Evolutionary conservation across 2,329 filamentous ascomycete species (phyloP).

Genomic region (Pezicula neosporulosa): DNA sequence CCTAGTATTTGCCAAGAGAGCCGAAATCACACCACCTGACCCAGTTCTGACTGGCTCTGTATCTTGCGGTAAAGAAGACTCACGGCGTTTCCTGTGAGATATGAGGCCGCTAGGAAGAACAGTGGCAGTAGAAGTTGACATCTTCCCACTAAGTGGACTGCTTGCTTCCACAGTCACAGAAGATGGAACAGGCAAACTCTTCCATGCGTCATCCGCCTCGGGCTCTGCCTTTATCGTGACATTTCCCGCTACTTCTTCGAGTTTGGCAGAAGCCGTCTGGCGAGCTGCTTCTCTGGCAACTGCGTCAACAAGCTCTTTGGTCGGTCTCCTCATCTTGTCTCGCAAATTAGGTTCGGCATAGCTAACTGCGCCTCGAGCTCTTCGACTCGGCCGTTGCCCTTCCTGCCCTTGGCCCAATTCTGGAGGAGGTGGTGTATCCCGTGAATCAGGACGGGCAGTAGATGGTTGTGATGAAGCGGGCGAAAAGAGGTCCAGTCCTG

Average conservation of each 20-base stretch:
- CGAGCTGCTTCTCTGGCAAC: conserved; percentile 57
- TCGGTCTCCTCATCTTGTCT: conserved; percentile 80
- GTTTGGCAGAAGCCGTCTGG: conserved; percentile 20
- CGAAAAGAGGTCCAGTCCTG: conserved; percentile 39
- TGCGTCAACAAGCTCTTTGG: conserved; percentile 72
- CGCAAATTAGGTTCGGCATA: conserved; percentile 80
- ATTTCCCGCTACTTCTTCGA: conserved; percentile 14
- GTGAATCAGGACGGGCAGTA: conserved; percentile 22
- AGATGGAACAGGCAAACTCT: conserved; percentile 21
- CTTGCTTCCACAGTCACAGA: conserved; percentile 19
- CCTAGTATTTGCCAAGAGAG: conserved; percentile 25
- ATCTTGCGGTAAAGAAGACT: conserved; percentile 25
- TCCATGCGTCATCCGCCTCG: conserved; percentile 26
- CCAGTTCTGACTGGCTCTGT: conserved; percentile 11
- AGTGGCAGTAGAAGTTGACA: conserved; percentile 7
- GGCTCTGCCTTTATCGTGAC: conserved; percentile 24
- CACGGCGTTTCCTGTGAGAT: conserved; percentile 27
- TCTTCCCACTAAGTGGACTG: conserved; percentile 27
- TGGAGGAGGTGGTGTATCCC: conserved; percentile 57
- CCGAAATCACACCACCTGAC: conserved; percentile 22
- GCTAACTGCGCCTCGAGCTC: conserved; percentile 66
- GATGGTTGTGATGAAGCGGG: conserved; percentile 47
- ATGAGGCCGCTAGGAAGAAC: conserved; percentile 22
- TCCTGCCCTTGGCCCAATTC: conserved; percentile 54
- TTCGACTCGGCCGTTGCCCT: conserved; percentile 60